A percentile compares a stretch with the other conserved stretches of the same genome.
phyloP scores from a whole-genome alignment of 768 basidiomycete species.

The Grammothele lineata region DNA sequence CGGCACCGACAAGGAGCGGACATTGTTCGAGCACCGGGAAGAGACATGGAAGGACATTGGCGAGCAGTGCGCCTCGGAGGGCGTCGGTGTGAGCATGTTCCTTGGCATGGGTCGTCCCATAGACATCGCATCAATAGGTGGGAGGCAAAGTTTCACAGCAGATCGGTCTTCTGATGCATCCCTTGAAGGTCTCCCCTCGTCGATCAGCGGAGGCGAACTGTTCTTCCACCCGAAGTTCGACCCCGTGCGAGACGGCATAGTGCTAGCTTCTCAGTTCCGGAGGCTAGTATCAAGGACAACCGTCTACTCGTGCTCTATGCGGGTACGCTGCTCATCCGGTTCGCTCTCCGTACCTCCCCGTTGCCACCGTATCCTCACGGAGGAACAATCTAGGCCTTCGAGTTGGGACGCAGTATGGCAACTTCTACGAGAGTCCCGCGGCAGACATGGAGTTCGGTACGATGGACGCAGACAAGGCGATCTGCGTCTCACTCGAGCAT shows the following conservation, averaged over 20 bases:
- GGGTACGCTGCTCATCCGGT: conserved; percentile 87
- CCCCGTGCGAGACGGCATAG: conserved; percentile 54
- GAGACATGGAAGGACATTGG: conserved; percentile 77
- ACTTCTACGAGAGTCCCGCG: conserved; percentile 60
- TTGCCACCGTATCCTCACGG: background rate
- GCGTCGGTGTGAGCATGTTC: conserved; percentile 88
- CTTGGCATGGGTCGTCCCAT: conserved; percentile 74
- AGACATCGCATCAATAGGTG: conserved; percentile 85
- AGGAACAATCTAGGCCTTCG: conserved; percentile 47
- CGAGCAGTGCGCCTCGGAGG: conserved; percentile 85
- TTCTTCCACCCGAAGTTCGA: conserved; percentile 93
- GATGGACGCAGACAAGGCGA: conserved; percentile 76
- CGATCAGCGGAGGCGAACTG: conserved; percentile 82
- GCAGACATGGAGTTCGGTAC: conserved; percentile 78
- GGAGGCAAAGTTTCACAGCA: conserved; percentile 13
- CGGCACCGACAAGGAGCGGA: conserved; percentile 83
- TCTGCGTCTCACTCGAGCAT: conserved; percentile 75
- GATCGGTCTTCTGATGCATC: conserved; percentile 3
- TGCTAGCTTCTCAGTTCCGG: conserved; percentile 72
- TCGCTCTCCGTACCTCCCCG: conserved; percentile 17
- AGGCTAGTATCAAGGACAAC: conserved; percentile 65
- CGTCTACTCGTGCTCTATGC: conserved; percentile 75
- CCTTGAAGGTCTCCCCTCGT: conserved; percentile 53
- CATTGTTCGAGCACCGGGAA: conserved; percentile 75
- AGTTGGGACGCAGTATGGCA: conserved; percentile 63